Percentiles rank a stretch among this genome's conserved stretches.
Evolutionary conservation across 176 grass and related monocot species (phyloP).

Genomic region (Bonia amplexicaulis): DNA sequence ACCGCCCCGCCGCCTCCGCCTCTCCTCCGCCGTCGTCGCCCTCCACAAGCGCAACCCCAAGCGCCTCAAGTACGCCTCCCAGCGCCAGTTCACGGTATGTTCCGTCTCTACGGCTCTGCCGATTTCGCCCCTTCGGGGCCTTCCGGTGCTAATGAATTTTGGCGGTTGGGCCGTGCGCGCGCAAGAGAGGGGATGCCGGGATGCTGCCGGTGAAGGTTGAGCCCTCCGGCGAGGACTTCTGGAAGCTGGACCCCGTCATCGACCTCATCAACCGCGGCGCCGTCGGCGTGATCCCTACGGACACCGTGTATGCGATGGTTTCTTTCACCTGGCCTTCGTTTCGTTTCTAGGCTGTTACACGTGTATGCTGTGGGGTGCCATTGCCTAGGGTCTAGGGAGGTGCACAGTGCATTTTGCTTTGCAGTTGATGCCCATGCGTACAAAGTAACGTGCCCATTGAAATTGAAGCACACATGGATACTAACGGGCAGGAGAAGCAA

Average conservation of each 20-base stretch:
- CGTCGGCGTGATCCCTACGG: conserved; percentile 78
- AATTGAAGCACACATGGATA: neutral
- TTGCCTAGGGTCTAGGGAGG: neutral
- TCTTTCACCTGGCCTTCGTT: neutral
- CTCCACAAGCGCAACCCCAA: conserved; percentile 84
- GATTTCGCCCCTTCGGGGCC: neutral
- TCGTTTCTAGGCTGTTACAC: neutral
- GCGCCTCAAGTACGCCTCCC: conserved; percentile 74
- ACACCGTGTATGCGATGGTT: conserved; percentile 69
- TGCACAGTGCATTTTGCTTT: neutral
- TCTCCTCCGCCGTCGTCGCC: conserved; percentile 32
- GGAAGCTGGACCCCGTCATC: conserved; percentile 76
- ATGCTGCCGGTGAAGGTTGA: conserved; percentile 77
- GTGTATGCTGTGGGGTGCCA: neutral
- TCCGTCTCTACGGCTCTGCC: neutral
- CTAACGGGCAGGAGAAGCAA: neutral
- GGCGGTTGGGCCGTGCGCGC: neutral
- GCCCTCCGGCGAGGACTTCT: conserved; percentile 55
- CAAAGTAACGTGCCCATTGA: neutral
- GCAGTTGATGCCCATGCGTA: neutral
- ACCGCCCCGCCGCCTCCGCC: neutral
- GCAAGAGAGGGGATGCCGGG: conserved; percentile 58
- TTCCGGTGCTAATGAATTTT: neutral
- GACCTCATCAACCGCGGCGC: conserved; percentile 75
- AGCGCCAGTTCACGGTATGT: conserved; percentile 66